Evolutionary conservation across 2,329 filamentous ascomycete genomes (phyloP), one percentile per base, ranked within the genome.

Genomic region (Fusarium lyarnte): DNA sequence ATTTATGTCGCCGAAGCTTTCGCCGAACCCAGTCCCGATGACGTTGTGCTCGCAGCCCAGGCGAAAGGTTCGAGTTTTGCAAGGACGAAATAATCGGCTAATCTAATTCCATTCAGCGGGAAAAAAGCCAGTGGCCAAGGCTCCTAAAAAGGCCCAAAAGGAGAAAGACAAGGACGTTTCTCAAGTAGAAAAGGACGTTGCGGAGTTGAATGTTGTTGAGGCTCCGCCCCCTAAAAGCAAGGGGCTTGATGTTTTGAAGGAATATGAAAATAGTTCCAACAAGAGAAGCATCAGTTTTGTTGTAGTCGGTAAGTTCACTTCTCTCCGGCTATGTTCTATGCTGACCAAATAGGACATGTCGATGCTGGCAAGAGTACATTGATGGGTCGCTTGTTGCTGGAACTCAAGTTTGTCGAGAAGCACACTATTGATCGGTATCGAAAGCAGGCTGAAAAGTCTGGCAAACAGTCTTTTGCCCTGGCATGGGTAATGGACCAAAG

Each of bases 311-410:
- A 85, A 76, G 90, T 77, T 35, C 29, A 4, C n/a, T 27, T 17
- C 6, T 38, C 17, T 21, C 19, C 11, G 54, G 31, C 8, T 35
- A 14, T 17, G 21, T 46, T 27, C 42, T 69, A 45, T 52, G 17
- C 63, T 73, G 69, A 79, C 63, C 73, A 69, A 7, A 62, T 79
- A 94, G 94, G 96, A 19, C 96, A 99, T 80, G 96, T 99, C 61
- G 96, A 99, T 81, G 95, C 97, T 58, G 96, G 96, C 58, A 99
- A 99, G 82, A 98, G 94, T 80, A 99, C 96, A 10, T 87, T 99
- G 41, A 98, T 99, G 95, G 96, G 95, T 1, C 91, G 96, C n/a
- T 82, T 99, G 33, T 85, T 99, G 9, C 91, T 95, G 45, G 96
- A 99, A 76, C 88, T 97, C 43, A 93, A 95, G 66, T 93, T 95